Conservation (phyloP, 768 basidiomycete genomes). For the Phylloporus sp. region DNA sequence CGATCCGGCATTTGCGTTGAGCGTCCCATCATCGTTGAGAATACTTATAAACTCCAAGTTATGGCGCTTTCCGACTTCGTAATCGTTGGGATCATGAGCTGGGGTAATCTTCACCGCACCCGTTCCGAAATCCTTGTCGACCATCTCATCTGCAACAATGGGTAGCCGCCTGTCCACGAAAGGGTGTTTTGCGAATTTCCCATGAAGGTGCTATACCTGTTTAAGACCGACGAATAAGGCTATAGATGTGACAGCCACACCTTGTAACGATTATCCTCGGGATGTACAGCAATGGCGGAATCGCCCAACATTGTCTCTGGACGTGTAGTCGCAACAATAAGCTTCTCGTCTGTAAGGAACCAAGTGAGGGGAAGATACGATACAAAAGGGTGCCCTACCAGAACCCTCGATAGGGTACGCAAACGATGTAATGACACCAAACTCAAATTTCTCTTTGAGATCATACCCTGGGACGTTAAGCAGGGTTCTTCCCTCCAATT, state of each 20-base stretch:
- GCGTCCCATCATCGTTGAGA: slow-evolving; percentile 93
- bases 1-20: slow-evolving; percentile 84
- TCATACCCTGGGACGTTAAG: slow-evolving; percentile 94
- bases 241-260: slow-evolving; percentile 29
- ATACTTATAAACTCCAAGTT: slow-evolving; percentile 91
- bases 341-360: slow-evolving; percentile 64
- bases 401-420: slow-evolving; percentile 88
- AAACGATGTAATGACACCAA: slow-evolving; percentile 95
- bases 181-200: slow-evolving; percentile 87
- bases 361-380: neutral
- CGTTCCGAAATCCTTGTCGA: slow-evolving; percentile 95
- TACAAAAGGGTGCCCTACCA: slow-evolving; percentile 39
- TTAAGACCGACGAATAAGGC: neutral
- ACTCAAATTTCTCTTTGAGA: slow-evolving; percentile 92
- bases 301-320: slow-evolving; percentile 99
- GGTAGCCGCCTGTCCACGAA: slow-evolving; percentile 85
- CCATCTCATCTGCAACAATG: slow-evolving; percentile 81
- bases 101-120: slow-evolving; percentile 99
- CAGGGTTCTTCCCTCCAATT: slow-evolving; percentile 78
- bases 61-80: slow-evolving; percentile 87
- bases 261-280: slow-evolving; percentile 86
- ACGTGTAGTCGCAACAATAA: slow-evolving; percentile 94
- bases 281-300: slow-evolving; percentile 95
- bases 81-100: slow-evolving; percentile 96
- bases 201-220: slow-evolving; percentile 72